A percentile compares a stretch with the other conserved stretches of the same genome.
Evolutionary conservation across 2,329 filamentous ascomycete genomes (phyloP).

Genomic region (Cladosporium phlei): DNA sequence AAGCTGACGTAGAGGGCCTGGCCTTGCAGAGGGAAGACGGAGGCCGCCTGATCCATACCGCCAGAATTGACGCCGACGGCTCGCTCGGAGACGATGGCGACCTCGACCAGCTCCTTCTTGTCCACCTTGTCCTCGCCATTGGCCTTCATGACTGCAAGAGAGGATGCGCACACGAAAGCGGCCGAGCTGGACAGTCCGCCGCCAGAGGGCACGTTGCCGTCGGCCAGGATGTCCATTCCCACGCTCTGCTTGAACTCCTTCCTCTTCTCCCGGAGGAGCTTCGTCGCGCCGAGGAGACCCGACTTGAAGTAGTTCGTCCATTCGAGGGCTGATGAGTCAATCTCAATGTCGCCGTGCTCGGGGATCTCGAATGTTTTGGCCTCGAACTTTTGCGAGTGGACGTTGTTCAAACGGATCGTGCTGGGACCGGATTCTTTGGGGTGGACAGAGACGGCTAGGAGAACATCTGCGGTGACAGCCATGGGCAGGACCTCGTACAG

Average conservation of each 20-base stretch:
- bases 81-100: constrained; percentile 91
- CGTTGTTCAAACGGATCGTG: constrained; percentile 71
- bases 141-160: constrained; percentile 79
- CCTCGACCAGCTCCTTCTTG: constrained; percentile 86
- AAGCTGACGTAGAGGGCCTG: constrained; percentile 89
- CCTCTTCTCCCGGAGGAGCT: constrained; percentile 67
- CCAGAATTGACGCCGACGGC: constrained; percentile 95
- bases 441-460: constrained; percentile 69
- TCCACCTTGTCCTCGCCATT: constrained; percentile 75
- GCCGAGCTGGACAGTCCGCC: constrained; percentile 91
- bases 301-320: constrained; percentile 99
- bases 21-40: constrained; percentile 82
- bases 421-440: constrained; percentile 53
- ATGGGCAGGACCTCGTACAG: constrained; percentile 94
- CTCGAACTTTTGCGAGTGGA: constrained; percentile 70
- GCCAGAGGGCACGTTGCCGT: constrained; percentile 87
- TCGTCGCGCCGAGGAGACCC: constrained; percentile 75
- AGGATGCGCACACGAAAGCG: constrained; percentile 85
- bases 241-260: constrained; percentile 57
- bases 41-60: constrained; percentile 96
- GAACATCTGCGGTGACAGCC: constrained; percentile 85
- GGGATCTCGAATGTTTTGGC: constrained; percentile 69
- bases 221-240: constrained; percentile 82
- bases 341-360: constrained; percentile 50
- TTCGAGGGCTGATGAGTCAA: constrained; percentile 79